Conservation (phyloP, 768 basidiomycete genomes). For the Lactarius akahatsu region DNA sequence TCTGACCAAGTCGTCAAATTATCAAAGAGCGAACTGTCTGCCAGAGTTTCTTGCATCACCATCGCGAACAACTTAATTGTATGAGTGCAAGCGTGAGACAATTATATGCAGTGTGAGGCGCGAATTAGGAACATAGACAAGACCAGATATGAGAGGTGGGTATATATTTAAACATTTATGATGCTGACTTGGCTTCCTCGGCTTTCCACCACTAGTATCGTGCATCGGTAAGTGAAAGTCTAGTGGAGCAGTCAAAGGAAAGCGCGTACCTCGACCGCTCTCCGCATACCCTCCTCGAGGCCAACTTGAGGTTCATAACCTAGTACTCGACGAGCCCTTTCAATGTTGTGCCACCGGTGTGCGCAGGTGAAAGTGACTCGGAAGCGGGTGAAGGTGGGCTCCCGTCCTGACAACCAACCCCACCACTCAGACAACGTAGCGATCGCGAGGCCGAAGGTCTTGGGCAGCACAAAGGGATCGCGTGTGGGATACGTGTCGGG, state of each 20-base stretch:
- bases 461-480: conserved; percentile 54
- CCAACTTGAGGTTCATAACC: conserved; percentile 93
- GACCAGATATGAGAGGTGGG: not conserved
- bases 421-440: conserved; percentile 74
- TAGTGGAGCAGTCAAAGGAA: not conserved
- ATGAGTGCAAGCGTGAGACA: not conserved
- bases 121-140: not conserved
- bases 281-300: conserved; percentile 81
- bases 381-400: conserved; percentile 83
- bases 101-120: not conserved
- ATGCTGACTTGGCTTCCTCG: conserved; percentile 26
- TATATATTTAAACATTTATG: conserved; percentile 10
- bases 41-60: not conserved
- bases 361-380: conserved; percentile 80
- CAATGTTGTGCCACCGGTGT: conserved; percentile 88
- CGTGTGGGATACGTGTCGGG: conserved; percentile 51
- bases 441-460: conserved; percentile 62
- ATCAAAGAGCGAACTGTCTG: not conserved
- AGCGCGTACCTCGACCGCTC: conserved; percentile 68
- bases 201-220: conserved; percentile 28
- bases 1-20: not conserved
- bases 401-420: conserved; percentile 69
- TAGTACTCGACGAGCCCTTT: conserved; percentile 85
- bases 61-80: not conserved
- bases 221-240: not conserved